Conservation (phyloP, 106 monocot genomes). For the Allium fistulosum region DNA sequence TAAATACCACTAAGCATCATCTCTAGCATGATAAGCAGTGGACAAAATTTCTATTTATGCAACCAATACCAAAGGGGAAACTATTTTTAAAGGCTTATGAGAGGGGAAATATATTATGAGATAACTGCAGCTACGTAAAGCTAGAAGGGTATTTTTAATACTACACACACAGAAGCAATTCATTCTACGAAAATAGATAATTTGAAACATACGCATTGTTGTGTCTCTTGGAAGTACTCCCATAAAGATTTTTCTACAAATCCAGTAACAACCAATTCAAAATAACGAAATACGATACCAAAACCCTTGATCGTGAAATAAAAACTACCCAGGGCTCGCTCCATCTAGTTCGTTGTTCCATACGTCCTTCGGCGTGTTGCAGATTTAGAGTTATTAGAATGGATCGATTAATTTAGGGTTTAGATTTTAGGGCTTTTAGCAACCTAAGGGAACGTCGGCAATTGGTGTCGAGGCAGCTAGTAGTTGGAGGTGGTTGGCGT, state of each 20-base stretch:
- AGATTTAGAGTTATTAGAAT: neutral
- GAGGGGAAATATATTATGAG: neutral
- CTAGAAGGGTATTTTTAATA: neutral
- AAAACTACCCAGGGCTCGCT: conserved; percentile 6
- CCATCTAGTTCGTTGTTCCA: conserved; percentile 5
- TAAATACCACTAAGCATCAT: too few species aligned
- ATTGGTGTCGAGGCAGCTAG: too few species aligned
- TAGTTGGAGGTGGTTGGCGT: too few species aligned
- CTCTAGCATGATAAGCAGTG: too few species aligned
- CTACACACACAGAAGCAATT: neutral
- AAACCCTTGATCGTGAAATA: neutral
- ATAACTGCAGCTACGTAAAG: neutral
- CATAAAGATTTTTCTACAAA: conserved; percentile 36
- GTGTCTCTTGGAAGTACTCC: conserved; percentile 39
- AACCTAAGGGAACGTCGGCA: too few species aligned
- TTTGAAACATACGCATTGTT: conserved; percentile 12
- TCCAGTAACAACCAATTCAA: neutral
- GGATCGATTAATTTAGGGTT: conserved; percentile 4
- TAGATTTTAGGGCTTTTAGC: neutral
- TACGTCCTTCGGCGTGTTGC: conserved; percentile 3
- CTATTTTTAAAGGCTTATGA: too few species aligned
- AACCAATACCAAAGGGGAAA: too few species aligned
- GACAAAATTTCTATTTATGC: too few species aligned
- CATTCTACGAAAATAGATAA: neutral
- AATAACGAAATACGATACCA: neutral